Percentiles rank a stretch among this genome's conserved stretches.
phyloP scores from a whole-genome alignment of 2,329 filamentous ascomycete genomes.

The Trichoderma sp. region DNA sequence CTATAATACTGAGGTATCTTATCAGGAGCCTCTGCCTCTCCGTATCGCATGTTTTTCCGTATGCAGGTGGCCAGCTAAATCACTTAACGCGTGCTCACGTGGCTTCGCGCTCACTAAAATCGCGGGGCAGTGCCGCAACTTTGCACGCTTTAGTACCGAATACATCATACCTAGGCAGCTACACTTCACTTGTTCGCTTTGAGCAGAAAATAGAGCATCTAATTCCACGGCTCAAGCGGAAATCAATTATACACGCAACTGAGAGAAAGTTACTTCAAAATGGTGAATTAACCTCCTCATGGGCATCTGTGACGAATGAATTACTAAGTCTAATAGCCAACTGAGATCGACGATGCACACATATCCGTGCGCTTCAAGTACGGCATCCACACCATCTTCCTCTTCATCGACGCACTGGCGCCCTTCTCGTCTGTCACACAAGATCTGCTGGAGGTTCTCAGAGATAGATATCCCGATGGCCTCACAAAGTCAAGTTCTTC shows the following conservation, averaged over 20 bases:
- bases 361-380: conserved; percentile 71
- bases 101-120: conserved; percentile 26
- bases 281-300: not conserved
- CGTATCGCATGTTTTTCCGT: conserved; percentile 16
- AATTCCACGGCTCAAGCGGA: not conserved
- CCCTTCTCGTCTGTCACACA: conserved; percentile 56
- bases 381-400: conserved; percentile 66
- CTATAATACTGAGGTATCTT: not conserved
- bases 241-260: not conserved
- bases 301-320: not conserved
- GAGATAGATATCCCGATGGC: conserved; percentile 54
- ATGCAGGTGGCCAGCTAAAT: not conserved
- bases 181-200: not conserved
- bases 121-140: not conserved
- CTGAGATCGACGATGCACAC: conserved; percentile 44
- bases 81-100: conserved; percentile 31
- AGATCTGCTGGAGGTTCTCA: conserved; percentile 57
- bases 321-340: not conserved
- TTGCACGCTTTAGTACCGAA: not conserved
- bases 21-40: not conserved
- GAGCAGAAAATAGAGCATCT: not conserved
- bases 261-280: not conserved
- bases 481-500: conserved; percentile 39
- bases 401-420: conserved; percentile 59
- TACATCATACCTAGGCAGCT: not conserved